A percentile compares a stretch with the other conserved stretches of the same genome.
phyloP scores from a whole-genome alignment of 202 grass and related monocot species.

The Zizania palustris region DNA sequence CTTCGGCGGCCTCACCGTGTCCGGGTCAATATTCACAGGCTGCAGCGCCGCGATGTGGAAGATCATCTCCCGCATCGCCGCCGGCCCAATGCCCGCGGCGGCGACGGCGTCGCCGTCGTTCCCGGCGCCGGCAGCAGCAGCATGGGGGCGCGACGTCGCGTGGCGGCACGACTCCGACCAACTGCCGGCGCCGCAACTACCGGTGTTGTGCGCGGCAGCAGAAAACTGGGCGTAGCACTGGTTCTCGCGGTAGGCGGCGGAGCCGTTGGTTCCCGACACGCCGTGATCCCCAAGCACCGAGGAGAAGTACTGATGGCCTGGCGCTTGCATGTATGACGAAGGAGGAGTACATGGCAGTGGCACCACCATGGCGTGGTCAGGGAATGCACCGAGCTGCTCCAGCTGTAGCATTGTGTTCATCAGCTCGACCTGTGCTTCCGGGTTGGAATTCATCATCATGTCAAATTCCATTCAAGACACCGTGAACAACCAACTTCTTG shows the following conservation, averaged over 20 bases:
- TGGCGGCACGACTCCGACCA: slow-evolving; percentile 20
- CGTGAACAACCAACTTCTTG: background rate
- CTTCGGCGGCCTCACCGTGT: slow-evolving; percentile 72
- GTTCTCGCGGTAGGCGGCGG: slow-evolving; percentile 13
- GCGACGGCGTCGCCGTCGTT: background rate
- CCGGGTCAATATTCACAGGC: slow-evolving; percentile 82
- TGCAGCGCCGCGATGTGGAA: slow-evolving; percentile 91
- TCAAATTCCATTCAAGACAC: slow-evolving; percentile 65
- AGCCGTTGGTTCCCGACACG: slow-evolving; percentile 29
- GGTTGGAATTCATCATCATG: slow-evolving; percentile 62
- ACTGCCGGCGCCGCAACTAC: slow-evolving; percentile 2
- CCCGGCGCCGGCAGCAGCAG: background rate
- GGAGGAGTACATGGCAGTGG: slow-evolving; percentile 35
- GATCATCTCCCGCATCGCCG: slow-evolving; percentile 87
- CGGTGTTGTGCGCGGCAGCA: slow-evolving; percentile 14
- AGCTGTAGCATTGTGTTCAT: slow-evolving; percentile 88
- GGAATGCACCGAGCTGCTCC: slow-evolving; percentile 53
- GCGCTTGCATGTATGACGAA: slow-evolving; percentile 42
- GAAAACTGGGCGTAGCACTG: slow-evolving; percentile 20
- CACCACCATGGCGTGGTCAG: slow-evolving; percentile 44
- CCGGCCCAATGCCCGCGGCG: slow-evolving; percentile 16
- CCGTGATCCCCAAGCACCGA: slow-evolving; percentile 25
- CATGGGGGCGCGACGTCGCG: background rate
- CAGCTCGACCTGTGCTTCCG: slow-evolving; percentile 73
- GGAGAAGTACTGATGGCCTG: slow-evolving; percentile 33